A percentile compares a stretch with the other conserved stretches of the same genome.
Evolutionary conservation across 2,329 filamentous ascomycete genomes (phyloP).

Genomic region (Arthrobotrys iridis): DNA sequence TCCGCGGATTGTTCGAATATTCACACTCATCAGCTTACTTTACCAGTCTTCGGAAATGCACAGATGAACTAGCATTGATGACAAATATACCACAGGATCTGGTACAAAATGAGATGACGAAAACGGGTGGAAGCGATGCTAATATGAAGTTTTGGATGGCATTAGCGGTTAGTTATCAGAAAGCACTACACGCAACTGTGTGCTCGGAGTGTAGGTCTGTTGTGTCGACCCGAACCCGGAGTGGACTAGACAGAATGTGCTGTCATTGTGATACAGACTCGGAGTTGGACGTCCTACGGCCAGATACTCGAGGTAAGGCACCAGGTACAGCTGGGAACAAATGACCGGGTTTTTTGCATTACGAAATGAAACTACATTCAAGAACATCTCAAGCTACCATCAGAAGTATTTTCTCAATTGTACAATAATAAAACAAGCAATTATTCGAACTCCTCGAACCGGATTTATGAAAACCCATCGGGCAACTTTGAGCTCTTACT

Average conservation of each 20-base stretch:
- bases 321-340: too few species aligned
- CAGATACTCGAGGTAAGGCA: neutral
- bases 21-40: neutral
- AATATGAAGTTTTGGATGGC: conserved; percentile 38
- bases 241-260: conserved; percentile 29
- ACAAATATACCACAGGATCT: conserved; percentile 9
- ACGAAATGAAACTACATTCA: too few species aligned
- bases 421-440: too few species aligned
- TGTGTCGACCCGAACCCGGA: conserved; percentile 24
- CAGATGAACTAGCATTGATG: conserved; percentile 31
- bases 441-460: too few species aligned
- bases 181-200: conserved; percentile 31
- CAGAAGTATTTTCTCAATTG: too few species aligned
- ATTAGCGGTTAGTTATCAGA: conserved; percentile 34
- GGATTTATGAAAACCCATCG: too few species aligned
- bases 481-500: too few species aligned
- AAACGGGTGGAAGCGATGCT: neutral
- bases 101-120: neutral
- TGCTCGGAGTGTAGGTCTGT: conserved; percentile 27
- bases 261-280: conserved; percentile 37
- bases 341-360: too few species aligned
- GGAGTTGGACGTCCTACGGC: neutral
- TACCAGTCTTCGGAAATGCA: conserved; percentile 36
- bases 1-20: conserved; percentile 36
- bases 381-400: too few species aligned